Evolutionary conservation across 441 rosid species (phyloP).

Genomic region (Pelargonium australe): DNA sequence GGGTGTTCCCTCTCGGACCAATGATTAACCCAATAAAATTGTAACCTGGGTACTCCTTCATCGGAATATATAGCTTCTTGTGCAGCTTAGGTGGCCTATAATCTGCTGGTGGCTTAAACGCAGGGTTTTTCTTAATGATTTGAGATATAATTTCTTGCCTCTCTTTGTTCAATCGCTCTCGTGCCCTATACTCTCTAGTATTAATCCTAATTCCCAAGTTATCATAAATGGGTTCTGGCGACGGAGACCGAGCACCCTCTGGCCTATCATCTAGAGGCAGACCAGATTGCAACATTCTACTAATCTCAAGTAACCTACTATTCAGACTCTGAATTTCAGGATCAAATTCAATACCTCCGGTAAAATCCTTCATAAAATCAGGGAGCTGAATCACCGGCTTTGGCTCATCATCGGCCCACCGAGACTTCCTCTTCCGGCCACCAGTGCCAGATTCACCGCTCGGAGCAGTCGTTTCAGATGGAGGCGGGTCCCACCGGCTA

Average conservation of each 20-base stretch:
- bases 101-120: constrained; percentile 94
- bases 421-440: constrained; percentile 64
- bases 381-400: constrained; percentile 78
- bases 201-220: constrained; percentile 84
- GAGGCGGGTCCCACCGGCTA: constrained; percentile 75
- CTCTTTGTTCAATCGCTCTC: constrained; percentile 78
- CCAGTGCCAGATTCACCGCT: constrained; percentile 41
- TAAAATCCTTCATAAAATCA: constrained; percentile 83
- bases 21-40: constrained; percentile 85
- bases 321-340: constrained; percentile 84
- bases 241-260: constrained; percentile 90
- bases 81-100: constrained; percentile 91
- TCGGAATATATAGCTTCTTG: constrained; percentile 87
- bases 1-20: constrained; percentile 93
- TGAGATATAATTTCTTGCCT: constrained; percentile 85
- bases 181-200: constrained; percentile 76
- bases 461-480: constrained; percentile 36
- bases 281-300: constrained; percentile 72
- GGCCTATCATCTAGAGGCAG: constrained; percentile 77
- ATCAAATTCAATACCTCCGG: constrained; percentile 89
- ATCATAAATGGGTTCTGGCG: constrained; percentile 91
- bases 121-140: constrained; percentile 82
- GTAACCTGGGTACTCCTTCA: constrained; percentile 87
- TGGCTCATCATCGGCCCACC: constrained; percentile 94
- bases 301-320: constrained; percentile 72